Evolutionary conservation across 345 rosid genomes (phyloP).

Genomic region (Populus alba): DNA sequence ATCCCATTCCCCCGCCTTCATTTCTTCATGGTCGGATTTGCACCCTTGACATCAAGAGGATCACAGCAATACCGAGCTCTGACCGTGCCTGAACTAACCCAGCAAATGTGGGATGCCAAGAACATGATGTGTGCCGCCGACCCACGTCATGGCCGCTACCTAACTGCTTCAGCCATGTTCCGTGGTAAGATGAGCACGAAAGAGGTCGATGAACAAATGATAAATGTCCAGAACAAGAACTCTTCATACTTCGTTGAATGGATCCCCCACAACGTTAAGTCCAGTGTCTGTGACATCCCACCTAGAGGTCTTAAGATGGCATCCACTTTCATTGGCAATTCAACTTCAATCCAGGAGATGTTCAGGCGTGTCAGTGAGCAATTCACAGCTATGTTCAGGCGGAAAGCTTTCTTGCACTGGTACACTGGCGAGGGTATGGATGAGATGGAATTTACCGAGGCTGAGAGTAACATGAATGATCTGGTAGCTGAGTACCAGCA

Average conservation of each 20-base stretch:
- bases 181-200: slow-evolving; percentile 30
- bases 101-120: slow-evolving; percentile 30
- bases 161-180: slow-evolving; percentile 30
- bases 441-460: slow-evolving; percentile 23
- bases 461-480: slow-evolving; percentile 28
- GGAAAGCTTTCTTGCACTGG: slow-evolving; percentile 30
- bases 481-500: slow-evolving; percentile 27
- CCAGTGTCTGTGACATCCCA: slow-evolving; percentile 29
- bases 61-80: slow-evolving; percentile 28
- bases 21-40: slow-evolving; percentile 29
- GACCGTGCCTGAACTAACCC: slow-evolving; percentile 27
- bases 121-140: slow-evolving; percentile 32
- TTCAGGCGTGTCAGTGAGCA: slow-evolving; percentile 29
- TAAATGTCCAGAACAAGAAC: slow-evolving; percentile 29
- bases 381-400: slow-evolving; percentile 30
- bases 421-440: slow-evolving; percentile 27
- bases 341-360: slow-evolving; percentile 27
- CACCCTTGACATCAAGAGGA: slow-evolving; percentile 28
- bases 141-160: slow-evolving; percentile 27
- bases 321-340: slow-evolving; percentile 25
- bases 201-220: slow-evolving; percentile 29
- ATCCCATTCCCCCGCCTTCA: slow-evolving; percentile 30
- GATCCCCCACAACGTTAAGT: slow-evolving; percentile 26
- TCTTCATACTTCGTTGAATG: slow-evolving; percentile 31
- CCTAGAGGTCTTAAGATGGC: slow-evolving; percentile 25